Evolutionary conservation across 2,329 filamentous ascomycete genomes (phyloP), one percentile per base, ranked within the genome.

Genomic region (Sodiomyces alkalinus): DNA sequence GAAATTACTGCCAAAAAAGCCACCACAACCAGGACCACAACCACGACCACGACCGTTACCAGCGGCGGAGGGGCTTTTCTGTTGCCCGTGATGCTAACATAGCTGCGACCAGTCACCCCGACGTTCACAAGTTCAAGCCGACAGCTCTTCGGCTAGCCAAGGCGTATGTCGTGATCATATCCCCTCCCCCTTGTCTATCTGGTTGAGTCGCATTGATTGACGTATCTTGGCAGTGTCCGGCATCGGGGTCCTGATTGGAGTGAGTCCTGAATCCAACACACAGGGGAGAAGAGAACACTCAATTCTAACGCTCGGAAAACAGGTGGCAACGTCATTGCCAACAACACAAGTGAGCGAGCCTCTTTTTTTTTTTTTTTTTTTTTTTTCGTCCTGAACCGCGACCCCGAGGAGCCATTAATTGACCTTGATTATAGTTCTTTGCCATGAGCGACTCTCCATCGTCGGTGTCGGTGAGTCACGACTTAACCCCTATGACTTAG

Each of bases 171-270:
- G 7, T 17, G 19, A 7, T n/a, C 20, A 18, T 15, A 27, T 31
- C 25, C 26, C 17, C 30, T 15, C 20, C 26, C 6, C 17, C 24
- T 26, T 24, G 22, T n/a, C n/a, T n/a, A n/a, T n/a, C n/a, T n/a
- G n/a, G n/a, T n/a, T n/a, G n/a, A n/a, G n/a, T n/a, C n/a, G 30
- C 35, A 38, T 41, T 41, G 52, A 54, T 53, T 57, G 50, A 61
- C 62, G 41, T 32, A 34, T 38, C 12, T 46, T 39, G 42, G 44
- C 53, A 92, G 83, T 52, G 72, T 94, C 51, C 85, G 92, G 46
- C 90, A 98, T 60, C 78, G 90, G 57, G 90, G 90, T 45, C 90
- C 90, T 47, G 90, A 98, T 65, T 98, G 90, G 90, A 93, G 83
- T 90, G 64, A 78, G 80, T 72, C 45, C 37, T 40, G 31, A 36